Evolutionary conservation across 495 filamentous ascomycete genomes (phyloP), one percentile per base, ranked within the genome.

Genomic region (Sabuloglossum arenarium): DNA sequence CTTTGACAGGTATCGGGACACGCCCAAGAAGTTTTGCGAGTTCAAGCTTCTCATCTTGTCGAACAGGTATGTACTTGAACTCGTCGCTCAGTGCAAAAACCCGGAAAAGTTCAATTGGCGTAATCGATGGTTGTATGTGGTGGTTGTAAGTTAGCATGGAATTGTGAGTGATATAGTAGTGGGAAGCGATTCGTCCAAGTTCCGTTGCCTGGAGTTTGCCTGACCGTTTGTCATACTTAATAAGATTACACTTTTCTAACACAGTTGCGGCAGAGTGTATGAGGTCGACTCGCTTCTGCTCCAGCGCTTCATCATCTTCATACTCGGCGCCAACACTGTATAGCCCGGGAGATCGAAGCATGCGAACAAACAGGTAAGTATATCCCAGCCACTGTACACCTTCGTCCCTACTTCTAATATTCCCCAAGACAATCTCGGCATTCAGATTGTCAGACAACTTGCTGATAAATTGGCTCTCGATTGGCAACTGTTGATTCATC

Each of bases 361-460:
- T 99, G 16, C 91, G 85, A 53, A 99, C 88, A 61, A 93, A 99
- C 30, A 99, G 78, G 68, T 99, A 99, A 0, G 91, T 95, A 66
- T 99, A 99, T 8, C 91, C 93, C 25, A 99, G 79, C 91, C 91
- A 99, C 58, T 99, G 88, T 34, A 97, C 93, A 54, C 84, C 91
- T 62, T 99, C 91, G 62, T 97, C 89, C 43, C 93, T 79, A 58
- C 71, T 93, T 25, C 91, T 77, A n/a, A 99, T 77, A 63, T 91
- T 97, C 34, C 93, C 91, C 19, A 99, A 76, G 11, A 99, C 91
- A 66, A 97, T 79, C 64, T 99, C 91, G 8, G 91, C 91, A 61
- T 99, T 99, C 64, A 99, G 74, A 61, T 95, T 99, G 72, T 99
- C 91, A 0, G 88, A 88, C 10, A 99, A 71, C 63, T 86, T 89